phyloP scores from a whole-genome alignment of 2,329 filamentous ascomycete species.

The Fusarium sp. region DNA sequence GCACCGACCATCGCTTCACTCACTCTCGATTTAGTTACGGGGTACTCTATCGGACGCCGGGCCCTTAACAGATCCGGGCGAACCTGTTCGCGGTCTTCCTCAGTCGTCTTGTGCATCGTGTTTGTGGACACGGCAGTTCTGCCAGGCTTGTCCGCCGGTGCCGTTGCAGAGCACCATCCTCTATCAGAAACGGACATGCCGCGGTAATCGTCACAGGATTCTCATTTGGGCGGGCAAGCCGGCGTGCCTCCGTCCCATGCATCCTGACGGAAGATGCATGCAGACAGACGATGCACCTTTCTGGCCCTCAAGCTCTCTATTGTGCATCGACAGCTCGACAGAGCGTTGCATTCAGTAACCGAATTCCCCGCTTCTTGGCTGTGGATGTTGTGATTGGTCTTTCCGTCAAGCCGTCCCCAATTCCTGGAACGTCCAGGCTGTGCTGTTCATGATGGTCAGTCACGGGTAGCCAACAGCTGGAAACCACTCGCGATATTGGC shows the following conservation, averaged over 20 bases:
- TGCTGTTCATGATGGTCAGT: neutral
- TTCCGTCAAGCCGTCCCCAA: slow-evolving; percentile 10
- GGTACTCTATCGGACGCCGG: slow-evolving; percentile 21
- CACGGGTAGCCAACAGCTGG: neutral
- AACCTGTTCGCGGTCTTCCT: slow-evolving; percentile 17
- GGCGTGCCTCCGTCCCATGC: neutral
- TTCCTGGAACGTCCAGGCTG: neutral
- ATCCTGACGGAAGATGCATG: slow-evolving; percentile 7
- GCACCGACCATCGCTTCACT: slow-evolving; percentile 21
- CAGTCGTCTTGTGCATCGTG: slow-evolving; percentile 9
- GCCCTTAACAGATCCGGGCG: slow-evolving; percentile 34
- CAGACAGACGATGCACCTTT: slow-evolving; percentile 16
- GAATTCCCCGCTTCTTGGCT: slow-evolving; percentile 27
- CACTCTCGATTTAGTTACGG: slow-evolving; percentile 17
- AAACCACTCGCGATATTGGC: too few species aligned
- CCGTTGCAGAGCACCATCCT: neutral
- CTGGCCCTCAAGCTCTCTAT: slow-evolving; percentile 18
- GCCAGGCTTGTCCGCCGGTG: neutral
- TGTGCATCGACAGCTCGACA: slow-evolving; percentile 16
- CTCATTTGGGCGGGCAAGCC: slow-evolving; percentile 7
- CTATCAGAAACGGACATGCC: slow-evolving; percentile 7
- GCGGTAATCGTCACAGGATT: neutral
- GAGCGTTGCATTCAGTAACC: slow-evolving; percentile 3
- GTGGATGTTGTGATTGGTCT: slow-evolving; percentile 27
- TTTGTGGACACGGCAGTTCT: slow-evolving; percentile 16